Evolutionary conservation across 257 asterid species (phyloP).

Genomic region (Petunia secreta): DNA sequence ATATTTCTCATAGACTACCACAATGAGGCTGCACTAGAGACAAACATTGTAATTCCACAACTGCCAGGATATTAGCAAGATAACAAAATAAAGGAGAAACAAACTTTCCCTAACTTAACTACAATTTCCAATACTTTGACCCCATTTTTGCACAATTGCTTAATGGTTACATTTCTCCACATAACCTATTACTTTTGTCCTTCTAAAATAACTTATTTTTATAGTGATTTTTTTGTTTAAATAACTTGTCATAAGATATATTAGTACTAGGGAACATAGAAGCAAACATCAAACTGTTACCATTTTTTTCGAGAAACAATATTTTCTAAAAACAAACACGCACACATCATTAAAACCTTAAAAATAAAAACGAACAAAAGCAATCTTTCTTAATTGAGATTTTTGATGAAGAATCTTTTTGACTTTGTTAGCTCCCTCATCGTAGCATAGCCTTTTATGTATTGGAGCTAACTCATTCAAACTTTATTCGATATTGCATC

Average conservation of each 20-base stretch:
- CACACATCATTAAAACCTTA: background rate
- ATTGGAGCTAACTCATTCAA: no score
- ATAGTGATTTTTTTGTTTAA: background rate
- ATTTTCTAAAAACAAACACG: background rate
- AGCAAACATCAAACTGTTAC: background rate
- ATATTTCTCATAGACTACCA: constrained; percentile 24
- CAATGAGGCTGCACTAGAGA: background rate
- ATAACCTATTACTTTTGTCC: constrained; percentile 6
- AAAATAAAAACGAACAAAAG: background rate
- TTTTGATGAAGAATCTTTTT: background rate
- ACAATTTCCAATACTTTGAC: background rate
- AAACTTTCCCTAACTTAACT: background rate
- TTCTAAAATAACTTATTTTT: background rate
- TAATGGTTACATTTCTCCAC: background rate
- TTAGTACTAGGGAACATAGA: background rate
- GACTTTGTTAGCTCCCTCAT: no score
- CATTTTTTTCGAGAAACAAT: background rate
- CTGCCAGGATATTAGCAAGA: background rate
- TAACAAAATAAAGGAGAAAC: background rate
- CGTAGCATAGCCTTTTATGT: no score
- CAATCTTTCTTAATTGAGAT: background rate
- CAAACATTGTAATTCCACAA: constrained; percentile 4
- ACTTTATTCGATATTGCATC: no score
- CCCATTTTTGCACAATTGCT: background rate
- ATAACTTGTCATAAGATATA: constrained; percentile 18